Conservation (phyloP, 495 filamentous ascomycete species). For the Oidiodendron maius region DNA sequence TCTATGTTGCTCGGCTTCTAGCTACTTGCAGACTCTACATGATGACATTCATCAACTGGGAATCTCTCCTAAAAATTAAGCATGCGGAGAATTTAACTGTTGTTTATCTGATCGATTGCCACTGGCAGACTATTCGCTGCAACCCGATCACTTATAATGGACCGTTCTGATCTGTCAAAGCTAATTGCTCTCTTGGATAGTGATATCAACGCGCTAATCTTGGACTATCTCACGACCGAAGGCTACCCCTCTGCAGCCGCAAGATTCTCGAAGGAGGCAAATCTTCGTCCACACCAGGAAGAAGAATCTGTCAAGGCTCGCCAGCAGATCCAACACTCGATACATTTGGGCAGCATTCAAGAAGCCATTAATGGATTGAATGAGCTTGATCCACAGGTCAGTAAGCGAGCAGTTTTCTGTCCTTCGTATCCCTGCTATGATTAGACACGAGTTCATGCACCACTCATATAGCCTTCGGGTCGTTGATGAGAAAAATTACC, state of each 20-base stretch:
- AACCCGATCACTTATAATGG: conserved; percentile 7
- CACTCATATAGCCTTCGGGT: conserved; percentile 88
- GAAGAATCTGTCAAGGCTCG: conserved; percentile 68
- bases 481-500: conserved; percentile 89
- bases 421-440: conserved; percentile 58
- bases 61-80: conserved; percentile 94
- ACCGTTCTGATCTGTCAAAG: conserved; percentile 9
- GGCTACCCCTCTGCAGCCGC: conserved; percentile 90
- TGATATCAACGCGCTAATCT: conserved; percentile 90
- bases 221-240: conserved; percentile 96
- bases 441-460: conserved; percentile 98
- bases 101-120: conserved; percentile 54
- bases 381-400: conserved; percentile 84
- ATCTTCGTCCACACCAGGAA: conserved; percentile 67
- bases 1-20: neutral
- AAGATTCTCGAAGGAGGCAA: conserved; percentile 91
- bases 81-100: conserved; percentile 84
- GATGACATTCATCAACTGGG: conserved; percentile 97
- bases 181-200: conserved; percentile 45
- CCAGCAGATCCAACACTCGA: conserved; percentile 72
- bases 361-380: conserved; percentile 82
- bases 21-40: conserved; percentile 38
- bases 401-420: conserved; percentile 25
- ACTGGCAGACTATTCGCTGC: conserved; percentile 6
- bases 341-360: conserved; percentile 79